These are phyloP conservation scores for Aspergillus sp. DNA, from an alignment of 2,329 filamentous ascomycete genomes.

Conservation along the genomic window DNA sequence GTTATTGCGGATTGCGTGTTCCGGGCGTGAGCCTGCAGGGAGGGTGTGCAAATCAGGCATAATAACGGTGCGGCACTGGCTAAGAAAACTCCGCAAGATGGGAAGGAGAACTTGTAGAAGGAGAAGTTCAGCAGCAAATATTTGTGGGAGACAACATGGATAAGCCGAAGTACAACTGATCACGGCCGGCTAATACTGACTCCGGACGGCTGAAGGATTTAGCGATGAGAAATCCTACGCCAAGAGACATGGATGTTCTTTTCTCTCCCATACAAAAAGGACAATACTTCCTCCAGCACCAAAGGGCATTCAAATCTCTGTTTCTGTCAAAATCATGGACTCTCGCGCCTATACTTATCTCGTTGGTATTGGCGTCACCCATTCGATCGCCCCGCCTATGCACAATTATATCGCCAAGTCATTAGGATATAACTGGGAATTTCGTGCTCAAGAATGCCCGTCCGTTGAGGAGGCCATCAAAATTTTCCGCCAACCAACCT, in stretches of 20 bases:
- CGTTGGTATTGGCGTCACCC: slow-evolving; percentile 38
- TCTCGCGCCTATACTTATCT: slow-evolving; percentile 22
- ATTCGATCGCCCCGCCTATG: slow-evolving; percentile 26
- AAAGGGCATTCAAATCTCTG: not conserved
- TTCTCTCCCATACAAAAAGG: too few species aligned
- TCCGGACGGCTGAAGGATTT: too few species aligned
- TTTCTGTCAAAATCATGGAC: not conserved
- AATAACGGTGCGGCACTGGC: too few species aligned
- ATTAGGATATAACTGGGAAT: slow-evolving; percentile 35
- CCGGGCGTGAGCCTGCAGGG: slow-evolving; percentile 35
- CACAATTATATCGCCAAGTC: slow-evolving; percentile 40
- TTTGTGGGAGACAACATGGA: too few species aligned
- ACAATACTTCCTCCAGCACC: too few species aligned
- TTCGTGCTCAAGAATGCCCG: slow-evolving; percentile 27
- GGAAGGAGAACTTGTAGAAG: too few species aligned
- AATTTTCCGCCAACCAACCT: slow-evolving; percentile 26
- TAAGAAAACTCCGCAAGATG: too few species aligned
- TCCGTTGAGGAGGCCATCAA: slow-evolving; percentile 32
- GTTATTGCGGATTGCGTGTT: slow-evolving; percentile 46
- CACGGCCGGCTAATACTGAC: too few species aligned
- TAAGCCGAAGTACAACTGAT: too few species aligned
- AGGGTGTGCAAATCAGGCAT: slow-evolving; percentile 38
- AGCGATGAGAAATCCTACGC: too few species aligned
- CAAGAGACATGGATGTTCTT: too few species aligned
- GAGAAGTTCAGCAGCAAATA: too few species aligned